phyloP scores from a whole-genome alignment of 805 yeast genomes.

The Diddensiella santjacobensis region DNA sequence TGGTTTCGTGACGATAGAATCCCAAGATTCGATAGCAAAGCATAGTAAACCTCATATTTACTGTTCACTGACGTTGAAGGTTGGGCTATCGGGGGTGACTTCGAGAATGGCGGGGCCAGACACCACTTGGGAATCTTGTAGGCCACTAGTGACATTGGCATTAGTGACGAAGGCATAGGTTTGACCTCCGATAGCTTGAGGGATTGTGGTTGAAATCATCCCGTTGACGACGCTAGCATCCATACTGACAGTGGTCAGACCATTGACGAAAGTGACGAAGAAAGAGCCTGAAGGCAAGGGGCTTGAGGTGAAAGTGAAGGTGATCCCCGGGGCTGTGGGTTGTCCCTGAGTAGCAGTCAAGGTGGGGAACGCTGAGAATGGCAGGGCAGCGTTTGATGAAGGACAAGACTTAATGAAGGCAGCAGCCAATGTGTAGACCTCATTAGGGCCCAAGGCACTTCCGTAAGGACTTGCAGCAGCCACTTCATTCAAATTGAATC shows the following conservation, averaged over 20 bases:
- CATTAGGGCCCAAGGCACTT: constrained; percentile 4
- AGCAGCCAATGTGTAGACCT: constrained; percentile 9
- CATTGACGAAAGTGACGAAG: constrained; percentile 12
- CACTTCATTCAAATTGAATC: constrained; percentile 5
- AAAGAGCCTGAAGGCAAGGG: constrained; percentile 1
- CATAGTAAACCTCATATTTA: too few species aligned
- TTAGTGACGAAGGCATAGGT: constrained; percentile 10
- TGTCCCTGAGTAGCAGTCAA: constrained; percentile 8
- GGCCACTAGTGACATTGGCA: constrained; percentile 3
- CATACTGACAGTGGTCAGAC: not conserved
- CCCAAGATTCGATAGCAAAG: too few species aligned
- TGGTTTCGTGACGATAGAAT: too few species aligned
- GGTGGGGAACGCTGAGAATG: constrained; percentile 6
- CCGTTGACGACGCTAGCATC: constrained; percentile 3
- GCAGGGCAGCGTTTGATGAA: constrained; percentile 8
- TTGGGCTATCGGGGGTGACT: constrained; percentile 11
- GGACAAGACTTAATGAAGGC: constrained; percentile 10
- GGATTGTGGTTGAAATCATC: constrained; percentile 7
- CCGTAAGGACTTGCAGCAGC: constrained; percentile 10
- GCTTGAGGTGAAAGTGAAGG: constrained; percentile 9
- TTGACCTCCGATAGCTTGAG: constrained; percentile 7
- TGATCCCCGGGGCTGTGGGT: constrained; percentile 10
- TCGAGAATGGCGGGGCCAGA: constrained; percentile 12
- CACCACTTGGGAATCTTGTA: constrained; percentile 4
- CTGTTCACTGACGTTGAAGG: constrained; percentile 1